These are phyloP conservation scores for Porphyrellus cyaneotinctus DNA, from an alignment of 768 basidiomycete species.

Conservation along the genomic window DNA sequence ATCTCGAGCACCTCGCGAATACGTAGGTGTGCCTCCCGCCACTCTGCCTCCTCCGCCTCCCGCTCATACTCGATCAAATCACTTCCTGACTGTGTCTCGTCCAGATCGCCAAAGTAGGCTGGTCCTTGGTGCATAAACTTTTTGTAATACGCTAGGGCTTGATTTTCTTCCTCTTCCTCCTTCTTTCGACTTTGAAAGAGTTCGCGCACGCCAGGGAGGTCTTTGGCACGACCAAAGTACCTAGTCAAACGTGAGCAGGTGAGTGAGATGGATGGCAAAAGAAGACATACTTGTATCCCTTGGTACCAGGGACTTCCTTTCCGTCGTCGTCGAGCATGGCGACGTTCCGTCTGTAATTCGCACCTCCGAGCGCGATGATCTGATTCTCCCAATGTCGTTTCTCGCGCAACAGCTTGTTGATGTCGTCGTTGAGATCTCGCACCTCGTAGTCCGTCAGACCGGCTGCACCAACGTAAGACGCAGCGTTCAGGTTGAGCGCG, in stretches of 20 bases:
- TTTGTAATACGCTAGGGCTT: constrained; percentile 70
- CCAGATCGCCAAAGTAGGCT: constrained; percentile 86
- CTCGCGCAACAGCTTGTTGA: constrained; percentile 92
- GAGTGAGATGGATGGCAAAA: not conserved
- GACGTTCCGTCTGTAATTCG: constrained; percentile 91
- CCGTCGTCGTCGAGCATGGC: constrained; percentile 94
- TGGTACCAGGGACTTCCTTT: constrained; percentile 92
- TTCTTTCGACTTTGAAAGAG: constrained; percentile 85
- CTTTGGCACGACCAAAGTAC: constrained; percentile 96
- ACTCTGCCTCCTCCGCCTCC: constrained; percentile 69
- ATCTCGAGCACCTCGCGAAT: constrained; percentile 53
- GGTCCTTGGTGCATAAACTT: constrained; percentile 87
- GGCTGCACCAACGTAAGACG: not conserved
- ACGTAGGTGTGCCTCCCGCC: constrained; percentile 57
- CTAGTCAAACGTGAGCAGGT: constrained; percentile 36
- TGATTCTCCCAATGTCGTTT: constrained; percentile 98
- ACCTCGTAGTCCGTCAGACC: constrained; percentile 74
- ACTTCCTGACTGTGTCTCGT: constrained; percentile 58
- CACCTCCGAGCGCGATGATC: constrained; percentile 92
- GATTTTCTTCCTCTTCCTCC: constrained; percentile 87
- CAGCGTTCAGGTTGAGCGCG: not conserved
- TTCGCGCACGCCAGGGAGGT: constrained; percentile 91
- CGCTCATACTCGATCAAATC: constrained; percentile 69
- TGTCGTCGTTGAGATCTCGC: constrained; percentile 95
- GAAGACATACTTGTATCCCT: constrained; percentile 86